Evolutionary conservation across 768 basidiomycete genomes (phyloP).

Genomic region (Boletus subparvulus): DNA sequence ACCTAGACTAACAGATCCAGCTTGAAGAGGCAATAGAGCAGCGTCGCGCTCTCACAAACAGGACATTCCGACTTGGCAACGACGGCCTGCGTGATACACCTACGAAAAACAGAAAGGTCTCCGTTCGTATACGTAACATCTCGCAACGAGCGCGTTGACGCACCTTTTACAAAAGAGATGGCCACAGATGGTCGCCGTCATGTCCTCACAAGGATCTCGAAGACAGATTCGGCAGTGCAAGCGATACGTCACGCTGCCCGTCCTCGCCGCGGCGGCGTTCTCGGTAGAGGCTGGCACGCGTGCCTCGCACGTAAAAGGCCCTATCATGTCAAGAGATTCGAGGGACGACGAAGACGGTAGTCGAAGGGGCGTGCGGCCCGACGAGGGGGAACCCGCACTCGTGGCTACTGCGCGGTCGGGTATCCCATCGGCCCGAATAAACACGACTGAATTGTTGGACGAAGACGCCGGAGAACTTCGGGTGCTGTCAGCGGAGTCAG

Average conservation of each 20-base stretch:
- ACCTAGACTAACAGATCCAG: constrained; percentile 39
- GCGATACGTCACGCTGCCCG: constrained; percentile 6
- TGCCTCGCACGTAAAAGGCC: neutral
- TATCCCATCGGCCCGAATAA: constrained; percentile 30
- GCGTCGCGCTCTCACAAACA: constrained; percentile 47
- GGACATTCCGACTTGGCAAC: constrained; percentile 50
- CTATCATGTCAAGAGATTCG: constrained; percentile 16
- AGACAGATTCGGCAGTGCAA: constrained; percentile 54
- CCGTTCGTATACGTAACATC: neutral
- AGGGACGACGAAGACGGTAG: constrained; percentile 27
- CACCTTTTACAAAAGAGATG: constrained; percentile 62
- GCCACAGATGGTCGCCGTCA: constrained; percentile 61
- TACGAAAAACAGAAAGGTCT: constrained; percentile 15
- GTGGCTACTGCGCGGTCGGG: constrained; percentile 34
- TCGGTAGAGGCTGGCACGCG: neutral
- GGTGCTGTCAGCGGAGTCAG: constrained; percentile 6
- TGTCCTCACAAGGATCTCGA: constrained; percentile 48
- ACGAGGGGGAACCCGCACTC: constrained; percentile 25
- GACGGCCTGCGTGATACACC: constrained; percentile 54
- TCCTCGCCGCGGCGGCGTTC: neutral
- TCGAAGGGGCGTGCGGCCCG: constrained; percentile 14
- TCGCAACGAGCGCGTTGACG: constrained; percentile 4
- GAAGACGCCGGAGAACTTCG: constrained; percentile 1
- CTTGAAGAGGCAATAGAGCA: constrained; percentile 56
- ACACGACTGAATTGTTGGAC: constrained; percentile 29